Base-by-base conservation (phyloP, 2,329 filamentous ascomycete species). In the Penicillium palitans region DNA sequence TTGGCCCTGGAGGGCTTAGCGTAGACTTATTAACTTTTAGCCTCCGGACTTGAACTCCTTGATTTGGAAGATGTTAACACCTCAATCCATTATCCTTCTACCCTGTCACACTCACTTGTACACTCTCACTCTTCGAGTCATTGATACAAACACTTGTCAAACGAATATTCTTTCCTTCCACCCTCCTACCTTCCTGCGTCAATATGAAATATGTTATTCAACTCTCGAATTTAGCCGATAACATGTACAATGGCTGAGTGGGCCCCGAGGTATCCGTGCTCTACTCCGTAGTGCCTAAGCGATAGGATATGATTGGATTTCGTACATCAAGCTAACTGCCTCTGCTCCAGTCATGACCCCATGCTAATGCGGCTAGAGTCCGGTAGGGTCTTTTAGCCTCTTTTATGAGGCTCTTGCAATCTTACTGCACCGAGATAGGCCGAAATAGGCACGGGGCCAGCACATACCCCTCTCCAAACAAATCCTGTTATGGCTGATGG, bases 401-500 rank as follows among this genome's bases (percentile, higher is more conserved):
- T 52, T 53, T 49, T 19, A 66, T 66, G 64, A 55, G 64, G 64
- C 64, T 66, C 64, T 66, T 59, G 58, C 45, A 46, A 49, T 53
- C 31, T 47, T 53, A 52, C 58, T 55, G 40, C 33, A 39, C 46
- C 41, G 29, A 49, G 15, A 45, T 24, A 25, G 27, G 48, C 42
- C 49, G 24, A 37, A 31, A 49, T 21, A 37, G 27, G 42, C 55
- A 48, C 27, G 17, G 55, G 49, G 49, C 35, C 42, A 13, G 8
- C 21, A 46, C 35, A 29, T 29, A 31, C 49, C 49, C 42, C 55
- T 53, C 35, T 15, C 45, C 33, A 29, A 33, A 52, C 15, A 29
- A 41, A 17, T 8, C 15, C 21, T 33, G 9, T 29, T 8, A 53
- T 46, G 44, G 17, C 13, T 37, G 25, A 52, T 37, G 52, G 41